phyloP scores from a whole-genome alignment of 2,329 filamentous ascomycete species.

The Fusarium sp. region DNA sequence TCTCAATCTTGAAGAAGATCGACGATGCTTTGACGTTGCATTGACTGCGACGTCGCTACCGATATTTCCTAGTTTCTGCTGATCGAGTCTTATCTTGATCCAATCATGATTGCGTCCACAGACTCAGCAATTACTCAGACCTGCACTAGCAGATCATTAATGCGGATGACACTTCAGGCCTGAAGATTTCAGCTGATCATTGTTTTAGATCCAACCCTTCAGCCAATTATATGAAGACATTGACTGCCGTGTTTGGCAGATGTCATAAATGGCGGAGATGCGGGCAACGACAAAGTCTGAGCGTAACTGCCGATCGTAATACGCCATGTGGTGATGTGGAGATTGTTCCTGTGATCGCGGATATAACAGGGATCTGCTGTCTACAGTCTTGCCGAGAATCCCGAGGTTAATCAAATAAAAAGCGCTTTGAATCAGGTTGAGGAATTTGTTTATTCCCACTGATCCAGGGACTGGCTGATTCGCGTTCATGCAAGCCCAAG shows the following conservation, averaged over 20 bases:
- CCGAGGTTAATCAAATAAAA: neutral
- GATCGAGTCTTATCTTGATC: neutral
- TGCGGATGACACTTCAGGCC: neutral
- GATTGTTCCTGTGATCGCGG: neutral
- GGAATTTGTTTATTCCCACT: neutral
- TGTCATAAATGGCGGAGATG: neutral
- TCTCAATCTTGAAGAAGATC: no score
- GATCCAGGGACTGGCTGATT: no score
- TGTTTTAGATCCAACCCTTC: neutral
- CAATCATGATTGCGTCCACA: neutral
- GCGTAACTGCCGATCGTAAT: conserved; percentile 1
- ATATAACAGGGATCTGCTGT: neutral
- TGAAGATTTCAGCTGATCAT: neutral
- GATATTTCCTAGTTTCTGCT: neutral
- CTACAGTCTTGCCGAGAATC: neutral
- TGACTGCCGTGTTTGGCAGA: neutral
- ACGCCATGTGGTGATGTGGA: neutral
- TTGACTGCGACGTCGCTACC: neutral
- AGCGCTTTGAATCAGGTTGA: neutral
- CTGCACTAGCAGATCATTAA: neutral
- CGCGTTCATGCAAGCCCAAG: no score
- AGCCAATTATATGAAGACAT: neutral
- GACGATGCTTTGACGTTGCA: no score
- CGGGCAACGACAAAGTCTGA: neutral
- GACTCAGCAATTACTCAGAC: neutral